Evolutionary conservation across 75 land plant genomes (phyloP), one percentile per base, ranked within the genome.

Genomic region (Cunninghamia lanceolata): DNA sequence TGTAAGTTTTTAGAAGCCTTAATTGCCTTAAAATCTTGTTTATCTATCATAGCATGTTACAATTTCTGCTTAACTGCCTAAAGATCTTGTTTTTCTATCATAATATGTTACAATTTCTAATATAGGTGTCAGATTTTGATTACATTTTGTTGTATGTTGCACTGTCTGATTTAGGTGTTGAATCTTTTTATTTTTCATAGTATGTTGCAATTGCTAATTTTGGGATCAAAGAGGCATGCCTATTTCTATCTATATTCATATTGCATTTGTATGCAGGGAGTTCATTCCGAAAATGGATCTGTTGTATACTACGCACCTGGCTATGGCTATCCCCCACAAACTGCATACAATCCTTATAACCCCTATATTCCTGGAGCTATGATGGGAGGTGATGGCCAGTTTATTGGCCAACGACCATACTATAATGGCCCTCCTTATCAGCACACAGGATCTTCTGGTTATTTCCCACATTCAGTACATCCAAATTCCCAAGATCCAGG

Each of bases 341-440:
- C 94, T 82, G 84, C 90, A 50, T 91, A 88, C 83, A 92, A 94
- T 84, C 94, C 94, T 52, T 94, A 92, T 83, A 89, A 90, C 70
- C 94, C 95, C 75, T 91, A 87, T 42, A 87, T 93, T 82, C 93
- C 94, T 88, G 95, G 94, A 87, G 94, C 92, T 73, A 77, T 90
- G 85, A 74, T 91, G 15, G 92, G 94, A 80, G 42, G 82, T 46
- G 94, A 94, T 86, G 88, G 89, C 52, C 85, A 87, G 59, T 88
- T 82, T 83, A 50, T 89, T 40, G 92, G 89, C 47, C 42, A 87
- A 2, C 94, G 90, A 63, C 94, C 89, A 10, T 88, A 82, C 32
- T 89, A 90, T 35, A 2, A 86, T 15, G 59, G 75, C 30, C 87
- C 92, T 16, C 45, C 91, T 50, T 87, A 89, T 54, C 90, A 94